Conservation (phyloP, 352 stramenopile genomes). For the Phytophthora sojae region DNA sequence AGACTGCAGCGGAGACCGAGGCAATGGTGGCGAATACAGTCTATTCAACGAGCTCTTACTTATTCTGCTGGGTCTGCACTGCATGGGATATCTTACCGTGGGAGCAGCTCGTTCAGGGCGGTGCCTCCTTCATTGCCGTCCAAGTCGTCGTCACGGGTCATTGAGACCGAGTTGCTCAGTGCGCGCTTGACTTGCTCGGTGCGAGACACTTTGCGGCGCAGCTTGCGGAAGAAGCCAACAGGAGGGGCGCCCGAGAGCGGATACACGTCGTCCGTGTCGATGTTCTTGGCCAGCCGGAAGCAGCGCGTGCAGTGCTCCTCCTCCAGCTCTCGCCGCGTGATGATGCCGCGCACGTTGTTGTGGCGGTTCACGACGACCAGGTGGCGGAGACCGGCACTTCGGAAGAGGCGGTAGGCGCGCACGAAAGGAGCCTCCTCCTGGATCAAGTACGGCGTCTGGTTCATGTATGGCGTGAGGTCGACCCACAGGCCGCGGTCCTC, state of each 20-base stretch:
- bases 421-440: conserved; percentile 96
- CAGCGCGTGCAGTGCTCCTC: conserved; percentile 84
- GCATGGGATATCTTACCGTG: conserved; percentile 5
- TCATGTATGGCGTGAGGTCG: conserved; percentile 97
- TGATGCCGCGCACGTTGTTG: conserved; percentile 92
- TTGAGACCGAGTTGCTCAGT: conserved; percentile 50
- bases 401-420: conserved; percentile 97
- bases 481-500: conserved; percentile 93
- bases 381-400: conserved; percentile 96
- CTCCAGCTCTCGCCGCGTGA: conserved; percentile 86
- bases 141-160: conserved; percentile 16
- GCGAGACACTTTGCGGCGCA: conserved; percentile 69
- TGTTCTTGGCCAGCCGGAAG: conserved; percentile 79
- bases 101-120: conserved; percentile 30
- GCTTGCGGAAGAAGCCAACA: conserved; percentile 68
- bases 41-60: conserved; percentile 8
- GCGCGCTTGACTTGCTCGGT: conserved; percentile 82
- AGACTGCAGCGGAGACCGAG: background rate
- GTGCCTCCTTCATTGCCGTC: conserved; percentile 19
- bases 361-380: conserved; percentile 93
- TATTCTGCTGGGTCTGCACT: background rate
- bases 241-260: conserved; percentile 59
- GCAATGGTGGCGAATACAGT: background rate
- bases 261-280: conserved; percentile 77
- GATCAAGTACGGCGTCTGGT: conserved; percentile 96